phyloP scores from a whole-genome alignment of 2,329 filamentous ascomycete species.

The Neoarthrinium moseri region DNA sequence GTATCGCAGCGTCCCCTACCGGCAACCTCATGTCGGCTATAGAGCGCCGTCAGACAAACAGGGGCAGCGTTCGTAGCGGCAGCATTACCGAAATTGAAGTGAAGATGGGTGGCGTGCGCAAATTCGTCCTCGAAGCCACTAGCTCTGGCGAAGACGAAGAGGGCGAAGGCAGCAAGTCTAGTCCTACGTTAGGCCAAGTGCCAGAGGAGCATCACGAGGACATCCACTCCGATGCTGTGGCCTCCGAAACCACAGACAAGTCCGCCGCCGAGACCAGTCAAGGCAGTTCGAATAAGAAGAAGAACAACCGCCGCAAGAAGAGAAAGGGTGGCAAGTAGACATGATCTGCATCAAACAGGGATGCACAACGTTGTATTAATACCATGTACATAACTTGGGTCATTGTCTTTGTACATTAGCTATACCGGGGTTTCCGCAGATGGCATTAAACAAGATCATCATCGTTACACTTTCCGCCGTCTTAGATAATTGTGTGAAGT shows the following conservation, averaged over 20 bases:
- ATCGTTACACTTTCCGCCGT: no score
- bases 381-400: no score
- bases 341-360: no score
- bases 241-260: background rate
- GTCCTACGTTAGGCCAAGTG: background rate
- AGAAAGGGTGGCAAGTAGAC: slow-evolving; percentile 32
- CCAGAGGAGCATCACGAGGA: background rate
- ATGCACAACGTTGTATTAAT: no score
- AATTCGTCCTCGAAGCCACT: slow-evolving; percentile 70
- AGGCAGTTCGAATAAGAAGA: slow-evolving; percentile 24
- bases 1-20: slow-evolving; percentile 12
- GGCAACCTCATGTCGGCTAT: slow-evolving; percentile 20
- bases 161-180: slow-evolving; percentile 13
- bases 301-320: slow-evolving; percentile 38
- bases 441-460: no score
- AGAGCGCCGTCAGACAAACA: slow-evolving; percentile 14
- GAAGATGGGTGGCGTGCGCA: slow-evolving; percentile 68
- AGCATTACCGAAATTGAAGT: slow-evolving; percentile 77
- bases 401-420: no score
- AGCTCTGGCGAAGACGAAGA: slow-evolving; percentile 40
- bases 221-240: background rate
- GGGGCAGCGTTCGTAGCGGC: slow-evolving; percentile 61
- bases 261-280: background rate
- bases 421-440: no score
- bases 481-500: no score